These are phyloP conservation scores for Zoysia matrella DNA, from an alignment of 202 grass and related monocot species.

Conservation along the genomic window DNA sequence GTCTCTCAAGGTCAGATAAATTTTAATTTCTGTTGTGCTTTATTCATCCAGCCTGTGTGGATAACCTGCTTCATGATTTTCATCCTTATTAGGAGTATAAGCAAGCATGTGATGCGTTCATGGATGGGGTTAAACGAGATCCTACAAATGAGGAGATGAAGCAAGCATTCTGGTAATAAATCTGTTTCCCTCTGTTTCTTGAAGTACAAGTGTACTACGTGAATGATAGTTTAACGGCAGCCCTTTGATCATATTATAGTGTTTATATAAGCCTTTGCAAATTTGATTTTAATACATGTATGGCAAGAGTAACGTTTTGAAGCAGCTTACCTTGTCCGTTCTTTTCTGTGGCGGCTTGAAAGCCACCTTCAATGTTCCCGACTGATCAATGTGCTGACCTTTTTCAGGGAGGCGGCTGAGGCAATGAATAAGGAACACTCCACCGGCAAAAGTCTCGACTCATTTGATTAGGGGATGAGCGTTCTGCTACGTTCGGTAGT, in stretches of 20 bases:
- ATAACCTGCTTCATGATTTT: neutral
- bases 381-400: neutral
- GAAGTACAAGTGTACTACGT: neutral
- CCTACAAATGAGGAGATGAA: constrained; percentile 33
- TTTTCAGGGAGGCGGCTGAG: constrained; percentile 28
- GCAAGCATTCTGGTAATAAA: constrained; percentile 27
- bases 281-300: no score
- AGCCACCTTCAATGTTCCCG: no score
- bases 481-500: neutral
- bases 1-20: constrained; percentile 38
- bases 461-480: neutral
- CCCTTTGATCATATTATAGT: no score
- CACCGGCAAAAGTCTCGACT: neutral
- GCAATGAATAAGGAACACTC: constrained; percentile 22
- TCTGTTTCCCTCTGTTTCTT: neutral
- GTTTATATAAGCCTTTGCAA: no score
- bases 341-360: no score
- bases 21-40: neutral
- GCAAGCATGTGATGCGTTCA: constrained; percentile 41
- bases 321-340: neutral
- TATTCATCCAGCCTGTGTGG: neutral
- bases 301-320: no score
- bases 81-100: constrained; percentile 37
- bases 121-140: constrained; percentile 29
- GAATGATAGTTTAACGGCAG: no score